Base-by-base conservation (phyloP, 306 rosid species). In the Dryas drummondii region DNA sequence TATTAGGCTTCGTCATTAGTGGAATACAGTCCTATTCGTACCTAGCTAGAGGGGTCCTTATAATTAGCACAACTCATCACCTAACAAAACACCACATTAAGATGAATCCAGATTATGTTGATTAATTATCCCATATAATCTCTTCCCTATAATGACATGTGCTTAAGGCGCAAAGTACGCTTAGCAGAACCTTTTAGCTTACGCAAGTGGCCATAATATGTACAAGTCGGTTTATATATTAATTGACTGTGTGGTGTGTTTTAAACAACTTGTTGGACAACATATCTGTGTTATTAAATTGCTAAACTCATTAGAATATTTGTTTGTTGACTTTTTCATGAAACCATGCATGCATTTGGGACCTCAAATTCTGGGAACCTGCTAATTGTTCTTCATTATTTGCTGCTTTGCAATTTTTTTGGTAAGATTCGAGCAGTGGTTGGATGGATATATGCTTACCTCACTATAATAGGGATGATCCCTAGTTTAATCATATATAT, bases 151-250 rank as follows among this genome's bases (percentile, higher is more conserved):
- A 69, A 66, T 42, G 49, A 83, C 98, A 93, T 91, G 98, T 93
- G 96, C 73, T 59, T 78, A 5, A 68, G 62, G 83, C 94, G 88
- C 75, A 76, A 93, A 82, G 80, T 69, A 80, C 96, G 96, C 78
- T 60, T 52, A 77, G 72, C 72, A 68, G 53, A 68, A 79, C 81
- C 85, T 68, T 75, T 66, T 54, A 83, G 72, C 60, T 79, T 80
- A 78, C 64, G 72, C 86, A 81, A 75, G 81, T 60, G 80, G 72
- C 55, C 46, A 76, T 56, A 75, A 60, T 41, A 76, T 45, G 77
- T 84, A 80, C 78, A 79, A 47, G 26, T 62, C 65, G 57, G 68
- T 70, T 67, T 12, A 49, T 84, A 67, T 68, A 68, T 68, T 72
- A 74, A 41, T 15, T 46, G 56, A n/a, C 80, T 69, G 65, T 61